Evolutionary conservation across 306 rosid species (phyloP), one percentile per base, ranked within the genome.

Genomic region (Lupinus albus): DNA sequence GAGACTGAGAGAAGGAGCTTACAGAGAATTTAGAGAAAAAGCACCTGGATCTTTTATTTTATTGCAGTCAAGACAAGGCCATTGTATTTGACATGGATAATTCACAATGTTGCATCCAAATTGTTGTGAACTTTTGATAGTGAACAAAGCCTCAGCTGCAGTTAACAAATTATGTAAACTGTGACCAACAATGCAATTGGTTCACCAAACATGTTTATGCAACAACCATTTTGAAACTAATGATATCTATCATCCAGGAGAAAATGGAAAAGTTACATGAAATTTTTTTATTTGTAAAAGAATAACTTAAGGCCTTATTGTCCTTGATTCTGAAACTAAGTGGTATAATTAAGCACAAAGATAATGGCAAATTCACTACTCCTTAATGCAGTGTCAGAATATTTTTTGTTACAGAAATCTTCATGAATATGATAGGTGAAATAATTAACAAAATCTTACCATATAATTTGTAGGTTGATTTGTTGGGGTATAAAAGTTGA

Each of bases 11-110:
- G 48, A 65, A 77, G 61, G 75, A 78, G 68, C 92, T 80, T 87
- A 87, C 89, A 67, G 48, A 82, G 83, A 39, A 58, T 67, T 67
- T 61, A 67, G 79, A 38, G 74, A 75, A 58, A 84, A 69, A 63
- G 76, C 77, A 76, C 79, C 75, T 33, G 82, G 82, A 49, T 82
- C 79, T 71, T 80, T 81, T 69, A 68, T 79, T 65, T 78, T 71
- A 68, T 82, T 77, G 76, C 82, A 84, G 64, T 78, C 32, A 51
- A 70, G 36, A 53, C 76, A 73, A 7, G 79, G 79, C 79, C 78
- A 28, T 72, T 72, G 82, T 75, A 71, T 64, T 52, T 61, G 68
- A 63, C 85, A 86, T 49, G 91, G 81, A 72, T 45, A 53, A 74
- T 70, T 78, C 39, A 63, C 68, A 61, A 61, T 63, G 33, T 33